Evolutionary conservation across 208 protist species (phyloP).

Genomic region (Acanthamoeba quina): DNA sequence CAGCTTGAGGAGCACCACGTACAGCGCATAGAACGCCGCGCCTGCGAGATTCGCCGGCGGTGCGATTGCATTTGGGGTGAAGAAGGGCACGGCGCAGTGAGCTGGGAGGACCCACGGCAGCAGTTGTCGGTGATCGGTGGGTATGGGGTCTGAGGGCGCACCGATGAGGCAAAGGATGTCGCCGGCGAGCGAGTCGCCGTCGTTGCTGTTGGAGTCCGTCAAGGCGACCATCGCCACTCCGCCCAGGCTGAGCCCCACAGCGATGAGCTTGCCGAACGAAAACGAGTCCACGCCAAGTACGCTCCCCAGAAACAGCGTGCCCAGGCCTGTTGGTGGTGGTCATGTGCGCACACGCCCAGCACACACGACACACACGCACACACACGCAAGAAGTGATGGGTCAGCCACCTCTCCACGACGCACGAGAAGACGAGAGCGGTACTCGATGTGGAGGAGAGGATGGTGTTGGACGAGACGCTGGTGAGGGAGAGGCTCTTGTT

Average conservation of each 20-base stretch:
- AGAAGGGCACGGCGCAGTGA: not conserved
- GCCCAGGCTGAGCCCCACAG: constrained; percentile 73
- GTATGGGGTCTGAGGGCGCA: not conserved
- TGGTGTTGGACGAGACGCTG: constrained; percentile 78
- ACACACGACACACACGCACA: no score
- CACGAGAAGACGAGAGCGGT: not conserved
- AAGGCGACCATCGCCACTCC: constrained; percentile 57
- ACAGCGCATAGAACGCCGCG: constrained; percentile 67
- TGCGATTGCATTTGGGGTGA: not conserved
- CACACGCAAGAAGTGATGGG: not conserved
- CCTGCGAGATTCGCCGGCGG: not conserved
- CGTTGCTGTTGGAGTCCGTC: constrained; percentile 18
- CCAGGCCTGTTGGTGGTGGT: not conserved
- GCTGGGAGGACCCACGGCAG: not conserved
- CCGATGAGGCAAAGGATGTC: constrained; percentile 72
- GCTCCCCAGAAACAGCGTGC: constrained; percentile 71
- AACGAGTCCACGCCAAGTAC: constrained; percentile 67
- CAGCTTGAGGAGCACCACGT: constrained; percentile 72
- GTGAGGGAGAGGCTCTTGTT: constrained; percentile 77
- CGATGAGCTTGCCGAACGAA: constrained; percentile 61
- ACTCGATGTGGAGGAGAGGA: constrained; percentile 72
- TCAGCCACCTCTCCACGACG: no score
- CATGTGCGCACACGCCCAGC: no score
- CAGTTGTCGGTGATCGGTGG: not conserved
- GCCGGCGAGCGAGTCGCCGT: constrained; percentile 45